Evolutionary conservation across 2,329 filamentous ascomycete species (phyloP).

Genomic region (Aspergillus terreus): DNA sequence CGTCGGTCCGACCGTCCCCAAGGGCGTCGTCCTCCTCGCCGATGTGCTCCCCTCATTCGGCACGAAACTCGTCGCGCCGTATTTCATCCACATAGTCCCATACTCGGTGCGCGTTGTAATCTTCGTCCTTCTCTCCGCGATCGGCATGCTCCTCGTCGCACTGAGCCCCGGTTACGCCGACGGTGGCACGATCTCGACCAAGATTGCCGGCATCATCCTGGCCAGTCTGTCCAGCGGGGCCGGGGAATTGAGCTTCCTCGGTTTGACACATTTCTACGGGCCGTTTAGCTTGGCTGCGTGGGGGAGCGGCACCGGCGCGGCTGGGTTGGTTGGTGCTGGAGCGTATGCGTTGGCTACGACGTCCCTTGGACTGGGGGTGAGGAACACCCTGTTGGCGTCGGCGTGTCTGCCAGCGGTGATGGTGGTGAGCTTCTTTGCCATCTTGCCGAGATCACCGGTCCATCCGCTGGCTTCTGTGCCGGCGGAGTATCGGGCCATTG

Average conservation of each 20-base stretch:
- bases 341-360: slow-evolving; percentile 85
- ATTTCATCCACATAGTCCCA: slow-evolving; percentile 85
- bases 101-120: slow-evolving; percentile 71
- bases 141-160: slow-evolving; percentile 86
- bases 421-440: slow-evolving; percentile 75
- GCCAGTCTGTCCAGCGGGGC: slow-evolving; percentile 81
- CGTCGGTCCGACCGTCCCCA: slow-evolving; percentile 79
- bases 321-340: slow-evolving; percentile 80
- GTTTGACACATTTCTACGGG: slow-evolving; percentile 90
- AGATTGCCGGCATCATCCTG: slow-evolving; percentile 78
- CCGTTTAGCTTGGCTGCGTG: slow-evolving; percentile 82
- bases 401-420: slow-evolving; percentile 78
- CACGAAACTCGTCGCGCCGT: slow-evolving; percentile 83
- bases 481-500: slow-evolving; percentile 54
- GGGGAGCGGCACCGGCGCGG: slow-evolving; percentile 88
- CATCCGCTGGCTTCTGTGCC: slow-evolving; percentile 41
- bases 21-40: slow-evolving; percentile 87
- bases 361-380: slow-evolving; percentile 70
- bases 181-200: slow-evolving; percentile 62
- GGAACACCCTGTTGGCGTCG: slow-evolving; percentile 69
- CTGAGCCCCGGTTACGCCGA: slow-evolving; percentile 62
- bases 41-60: slow-evolving; percentile 88
- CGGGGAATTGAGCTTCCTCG: slow-evolving; percentile 87
- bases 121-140: slow-evolving; percentile 71
- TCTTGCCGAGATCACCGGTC: slow-evolving; percentile 69